These are phyloP conservation scores for Balansia obtecta DNA, from an alignment of 2,329 filamentous ascomycete species.

Conservation along the genomic window DNA sequence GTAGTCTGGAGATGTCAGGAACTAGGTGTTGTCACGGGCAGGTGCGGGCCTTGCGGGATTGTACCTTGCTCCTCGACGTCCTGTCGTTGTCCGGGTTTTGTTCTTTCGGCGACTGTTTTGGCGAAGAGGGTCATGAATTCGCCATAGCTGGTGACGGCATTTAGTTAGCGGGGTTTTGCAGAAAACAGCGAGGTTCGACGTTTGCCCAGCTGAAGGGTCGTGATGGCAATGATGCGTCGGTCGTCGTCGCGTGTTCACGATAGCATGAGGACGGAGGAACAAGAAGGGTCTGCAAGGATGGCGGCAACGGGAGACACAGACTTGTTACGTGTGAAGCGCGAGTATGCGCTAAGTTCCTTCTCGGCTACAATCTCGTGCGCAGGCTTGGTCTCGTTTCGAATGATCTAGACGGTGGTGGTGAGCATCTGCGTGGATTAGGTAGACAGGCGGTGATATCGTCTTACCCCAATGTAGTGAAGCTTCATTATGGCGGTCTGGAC, in stretches of 20 bases:
- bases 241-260: background rate
- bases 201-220: background rate
- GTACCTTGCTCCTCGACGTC: constrained; percentile 72
- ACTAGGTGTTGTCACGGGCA: background rate
- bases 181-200: background rate
- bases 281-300: background rate
- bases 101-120: constrained; percentile 79
- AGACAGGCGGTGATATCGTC: constrained; percentile 20
- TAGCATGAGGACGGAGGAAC: background rate
- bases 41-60: constrained; percentile 5
- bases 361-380: constrained; percentile 65
- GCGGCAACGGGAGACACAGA: constrained; percentile 25
- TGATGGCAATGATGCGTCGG: background rate
- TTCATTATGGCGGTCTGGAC: constrained; percentile 49
- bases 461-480: constrained; percentile 77
- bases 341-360: constrained; percentile 67
- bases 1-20: constrained; percentile 34
- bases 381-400: constrained; percentile 68
- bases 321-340: constrained; percentile 65
- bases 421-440: constrained; percentile 5
- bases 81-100: constrained; percentile 67
- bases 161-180: constrained; percentile 5
- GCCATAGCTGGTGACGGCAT: constrained; percentile 27
- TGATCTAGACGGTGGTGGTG: constrained; percentile 43
- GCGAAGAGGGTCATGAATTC: constrained; percentile 74